Evolutionary conservation across 306 rosid species (phyloP).

Genomic region (Lotus japonicus): DNA sequence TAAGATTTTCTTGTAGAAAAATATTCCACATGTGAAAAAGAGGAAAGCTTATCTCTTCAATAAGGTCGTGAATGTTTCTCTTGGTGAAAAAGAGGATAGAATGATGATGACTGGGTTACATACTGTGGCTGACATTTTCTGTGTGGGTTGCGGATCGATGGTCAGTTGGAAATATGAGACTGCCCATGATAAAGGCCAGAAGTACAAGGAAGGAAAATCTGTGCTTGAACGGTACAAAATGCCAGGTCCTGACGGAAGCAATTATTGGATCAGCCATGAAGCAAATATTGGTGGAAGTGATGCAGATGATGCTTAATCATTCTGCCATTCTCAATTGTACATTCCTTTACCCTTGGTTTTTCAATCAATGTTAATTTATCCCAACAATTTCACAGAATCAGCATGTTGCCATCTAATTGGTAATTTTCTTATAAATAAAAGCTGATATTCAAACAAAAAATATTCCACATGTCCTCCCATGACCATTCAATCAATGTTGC

Average conservation of each 20-base stretch:
- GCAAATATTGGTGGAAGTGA: conserved; percentile 75
- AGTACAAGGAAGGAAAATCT: conserved; percentile 72
- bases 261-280: conserved; percentile 64
- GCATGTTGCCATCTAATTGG: conserved; percentile 23
- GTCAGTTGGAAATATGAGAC: conserved; percentile 86
- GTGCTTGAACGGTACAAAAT: conserved; percentile 69
- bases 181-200: conserved; percentile 49
- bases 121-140: conserved; percentile 85
- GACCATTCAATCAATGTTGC: too few species aligned
- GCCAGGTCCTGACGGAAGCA: conserved; percentile 72
- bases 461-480: too few species aligned
- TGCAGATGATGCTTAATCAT: conserved; percentile 63
- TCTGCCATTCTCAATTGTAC: conserved; percentile 39
- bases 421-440: conserved; percentile 5
- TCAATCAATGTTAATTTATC: conserved; percentile 30
- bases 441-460: conserved; percentile 13
- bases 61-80: conserved; percentile 56
- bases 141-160: conserved; percentile 86
- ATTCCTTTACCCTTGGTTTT: conserved; percentile 38
- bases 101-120: conserved; percentile 77
- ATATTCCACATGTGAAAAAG: too few species aligned
- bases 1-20: too few species aligned
- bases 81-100: conserved; percentile 74
- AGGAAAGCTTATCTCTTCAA: too few species aligned
- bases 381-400: conserved; percentile 24